Base-by-base conservation (phyloP, 2,329 filamentous ascomycete species). In the Calonectria hawksworthii region DNA sequence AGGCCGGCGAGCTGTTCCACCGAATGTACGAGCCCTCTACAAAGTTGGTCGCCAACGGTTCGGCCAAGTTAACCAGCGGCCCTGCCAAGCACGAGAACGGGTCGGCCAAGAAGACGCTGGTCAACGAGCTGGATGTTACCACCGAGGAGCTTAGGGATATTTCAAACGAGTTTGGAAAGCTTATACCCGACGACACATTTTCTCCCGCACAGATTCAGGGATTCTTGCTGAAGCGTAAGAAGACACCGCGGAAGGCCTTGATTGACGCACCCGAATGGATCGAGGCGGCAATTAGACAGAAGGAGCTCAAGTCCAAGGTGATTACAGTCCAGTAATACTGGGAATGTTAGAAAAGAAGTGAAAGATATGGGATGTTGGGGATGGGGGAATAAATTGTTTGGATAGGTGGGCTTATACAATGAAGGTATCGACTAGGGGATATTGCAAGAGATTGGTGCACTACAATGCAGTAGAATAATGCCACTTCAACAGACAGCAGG, bases 121-220 rank as follows among this genome's bases (percentile, higher is more conserved):
- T 63, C 56, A 63, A 78, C 16, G 82, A 83, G 59, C 81, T 83
- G n/a, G 84, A 86, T 64, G 79, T 86, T 32, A 72, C 82, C 0
- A 73, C 80, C 5, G 82, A 85, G n/a, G 86, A 88, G 75, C 83
- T 92, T 26, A 80, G 82, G 9, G 74, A 69, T 4, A 83, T 92
- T 21, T 89, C 90, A 0, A 76, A 76, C 7, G 79, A 86, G 36
- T 94, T 94, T 78, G 87, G 89, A 1, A 77, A 83, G 2, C 85
- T 87, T 68, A 88, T 94, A n/a, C 90, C 90, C 0, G 83, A 87
- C n/a, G 84, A 83, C 2, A 82, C 84, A 52, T 89, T 93, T 75
- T 89, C 87, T 30, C 91, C 92, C 0, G 92, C 92, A 0, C 90
- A 93, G 82, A 90, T 94, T 52, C 92, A 93, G 81, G 92, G 92